These are phyloP conservation scores for Hanseniaspora taiwanica DNA, from an alignment of 805 yeast genomes.

Conservation along the genomic window DNA sequence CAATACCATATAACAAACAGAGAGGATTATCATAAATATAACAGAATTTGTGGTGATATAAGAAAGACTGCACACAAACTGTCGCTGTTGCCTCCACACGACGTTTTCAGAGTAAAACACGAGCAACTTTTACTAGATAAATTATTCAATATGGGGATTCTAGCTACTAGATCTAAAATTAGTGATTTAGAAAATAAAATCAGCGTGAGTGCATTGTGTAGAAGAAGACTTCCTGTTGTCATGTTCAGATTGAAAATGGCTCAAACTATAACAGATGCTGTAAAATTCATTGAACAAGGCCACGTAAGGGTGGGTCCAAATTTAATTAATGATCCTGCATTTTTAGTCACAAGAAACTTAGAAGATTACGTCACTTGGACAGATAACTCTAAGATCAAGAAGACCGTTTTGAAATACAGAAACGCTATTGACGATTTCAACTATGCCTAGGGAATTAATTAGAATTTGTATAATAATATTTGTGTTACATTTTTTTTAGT, in stretches of 20 bases:
- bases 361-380: conserved; percentile 98
- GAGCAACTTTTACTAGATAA: conserved; percentile 83
- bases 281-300: conserved; percentile 88
- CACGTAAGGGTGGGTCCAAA: conserved; percentile 96
- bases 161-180: conserved; percentile 78
- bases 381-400: conserved; percentile 87
- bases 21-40: conserved; percentile 91
- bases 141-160: conserved; percentile 74
- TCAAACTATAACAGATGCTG: conserved; percentile 76
- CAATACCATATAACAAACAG: conserved; percentile 87
- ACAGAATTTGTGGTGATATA: conserved; percentile 82
- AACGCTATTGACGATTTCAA: conserved; percentile 55
- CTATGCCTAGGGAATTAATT: too few relatives aligned
- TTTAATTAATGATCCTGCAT: conserved; percentile 91
- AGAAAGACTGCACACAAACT: conserved; percentile 78
- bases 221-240: conserved; percentile 86
- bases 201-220: conserved; percentile 83
- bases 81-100: conserved; percentile 74
- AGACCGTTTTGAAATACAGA: conserved; percentile 75
- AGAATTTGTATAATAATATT: too few relatives aligned
- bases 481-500: too few relatives aligned
- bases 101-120: conserved; percentile 76
- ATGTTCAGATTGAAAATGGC: conserved; percentile 94
- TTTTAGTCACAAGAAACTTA: conserved; percentile 79
- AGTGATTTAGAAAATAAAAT: conserved; percentile 86